Base-by-base conservation (phyloP, 371 early-diverging fungal genomes). In the Polyrhizophydium stewartii region DNA sequence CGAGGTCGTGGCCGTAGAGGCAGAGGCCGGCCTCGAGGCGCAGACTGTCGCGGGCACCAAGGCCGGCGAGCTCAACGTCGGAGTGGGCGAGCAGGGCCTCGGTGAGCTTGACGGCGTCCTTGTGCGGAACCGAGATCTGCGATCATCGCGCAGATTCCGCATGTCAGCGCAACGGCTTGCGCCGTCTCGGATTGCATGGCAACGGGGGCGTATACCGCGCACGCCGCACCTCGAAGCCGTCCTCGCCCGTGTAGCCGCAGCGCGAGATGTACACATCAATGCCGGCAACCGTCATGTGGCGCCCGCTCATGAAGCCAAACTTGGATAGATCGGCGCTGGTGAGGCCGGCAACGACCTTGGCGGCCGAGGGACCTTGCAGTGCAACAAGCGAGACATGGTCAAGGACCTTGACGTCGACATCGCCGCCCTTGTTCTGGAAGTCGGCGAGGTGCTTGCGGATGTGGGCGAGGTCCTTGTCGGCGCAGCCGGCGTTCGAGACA, bases 181-280 rank as follows among this genome's bases (percentile, higher is more conserved):
- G 22, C 49, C 49, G n/a, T n/a, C n/a, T n/a, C n/a, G n/a, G n/a
- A n/a, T n/a, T n/a, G n/a, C 49, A 47, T 16, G 28, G 3, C 22
- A 53, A 21, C 21, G 6, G 24, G 9, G 25, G 6, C 9, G 25
- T 22, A 21, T 30, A 32, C 6, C 55, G 35, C 3, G 22, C 22
- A 2, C 3, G 28, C 22, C 25, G 3, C 69, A 91, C 90, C 83
- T 98, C 98, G 69, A 98, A 97, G n/a, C 98, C 98, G 75, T 98
- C 98, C 76, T 98, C 98, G 55, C 98, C 98, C 58, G 98, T 97
- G 80, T 98, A 98, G 25, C 98, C 98, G 35, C 92, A 94, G 43
- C 98, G 89, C 40, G 97, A 91, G 33, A 96, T 87, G 65, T 94
- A 94, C 68, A 89, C 89, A 16, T 84, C 84, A 27, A 91, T 79